phyloP scores from a whole-genome alignment of 2,329 filamentous ascomycete species.

The Trichophyton simii region DNA sequence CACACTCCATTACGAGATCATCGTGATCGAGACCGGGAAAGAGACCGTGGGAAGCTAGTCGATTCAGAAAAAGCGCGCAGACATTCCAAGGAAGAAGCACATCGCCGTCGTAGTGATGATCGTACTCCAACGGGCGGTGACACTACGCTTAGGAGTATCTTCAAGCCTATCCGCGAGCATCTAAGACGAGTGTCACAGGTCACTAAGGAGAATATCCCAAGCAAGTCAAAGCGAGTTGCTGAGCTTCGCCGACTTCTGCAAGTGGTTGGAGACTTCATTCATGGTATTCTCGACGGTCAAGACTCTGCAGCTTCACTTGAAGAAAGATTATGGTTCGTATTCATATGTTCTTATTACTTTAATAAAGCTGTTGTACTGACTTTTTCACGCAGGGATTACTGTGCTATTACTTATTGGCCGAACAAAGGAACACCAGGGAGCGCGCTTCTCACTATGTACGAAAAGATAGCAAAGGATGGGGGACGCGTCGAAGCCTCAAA shows the following conservation, averaged over 20 bases:
- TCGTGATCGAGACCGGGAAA: slow-evolving; percentile 8
- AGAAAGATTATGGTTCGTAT: slow-evolving; percentile 33
- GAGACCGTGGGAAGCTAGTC: slow-evolving; percentile 16
- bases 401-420: slow-evolving; percentile 35
- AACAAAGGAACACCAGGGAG: slow-evolving; percentile 25
- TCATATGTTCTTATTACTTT: background rate
- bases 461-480: slow-evolving; percentile 11
- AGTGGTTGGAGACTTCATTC: slow-evolving; percentile 37
- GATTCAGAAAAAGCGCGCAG: background rate
- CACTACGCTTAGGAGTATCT: slow-evolving; percentile 33
- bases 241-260: slow-evolving; percentile 33
- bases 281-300: slow-evolving; percentile 27
- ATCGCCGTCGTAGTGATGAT: slow-evolving; percentile 17
- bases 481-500: slow-evolving; percentile 5
- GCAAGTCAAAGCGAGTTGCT: slow-evolving; percentile 31
- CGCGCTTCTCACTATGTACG: slow-evolving; percentile 14
- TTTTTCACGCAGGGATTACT: slow-evolving; percentile 29
- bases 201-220: slow-evolving; percentile 35
- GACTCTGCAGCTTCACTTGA: slow-evolving; percentile 30
- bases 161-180: slow-evolving; percentile 35
- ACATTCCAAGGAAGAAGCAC: slow-evolving; percentile 13
- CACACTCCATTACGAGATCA: slow-evolving; percentile 30
- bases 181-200: slow-evolving; percentile 33
- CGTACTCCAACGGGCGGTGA: slow-evolving; percentile 24
- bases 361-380: slow-evolving; percentile 16